Conservation (phyloP, 2,329 filamentous ascomycete species). For the Cryphonectria carpinicola region DNA sequence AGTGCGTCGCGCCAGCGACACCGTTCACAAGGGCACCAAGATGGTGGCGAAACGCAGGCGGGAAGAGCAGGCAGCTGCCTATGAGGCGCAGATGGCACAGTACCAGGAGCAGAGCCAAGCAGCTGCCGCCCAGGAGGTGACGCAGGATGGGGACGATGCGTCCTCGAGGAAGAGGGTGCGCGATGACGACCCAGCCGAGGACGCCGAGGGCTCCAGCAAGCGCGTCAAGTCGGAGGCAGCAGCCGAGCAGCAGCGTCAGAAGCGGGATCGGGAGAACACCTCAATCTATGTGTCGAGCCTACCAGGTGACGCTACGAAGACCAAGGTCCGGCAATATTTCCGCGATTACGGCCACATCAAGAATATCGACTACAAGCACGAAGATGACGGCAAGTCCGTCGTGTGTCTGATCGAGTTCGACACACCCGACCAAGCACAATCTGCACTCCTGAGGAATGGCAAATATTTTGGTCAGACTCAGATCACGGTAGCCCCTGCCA, state of each 20-base stretch:
- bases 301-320: constrained; percentile 69
- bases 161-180: constrained; percentile 73
- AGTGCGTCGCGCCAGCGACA: constrained; percentile 74
- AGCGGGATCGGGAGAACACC: constrained; percentile 88
- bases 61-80: constrained; percentile 65
- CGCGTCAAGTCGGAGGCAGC: constrained; percentile 59
- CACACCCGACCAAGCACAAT: constrained; percentile 75
- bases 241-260: constrained; percentile 49
- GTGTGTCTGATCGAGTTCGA: constrained; percentile 86
- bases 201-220: constrained; percentile 63
- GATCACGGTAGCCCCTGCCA: constrained; percentile 75
- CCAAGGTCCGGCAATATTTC: constrained; percentile 85
- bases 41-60: constrained; percentile 66
- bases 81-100: constrained; percentile 52
- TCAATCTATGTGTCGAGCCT: constrained; percentile 82
- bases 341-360: constrained; percentile 86
- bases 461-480: constrained; percentile 76
- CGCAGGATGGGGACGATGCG: constrained; percentile 37
- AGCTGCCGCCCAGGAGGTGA: constrained; percentile 40
- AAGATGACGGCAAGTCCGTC: constrained; percentile 62
- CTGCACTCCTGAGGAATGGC: constrained; percentile 78
- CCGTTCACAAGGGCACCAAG: constrained; percentile 70
- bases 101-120: constrained; percentile 38
- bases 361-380: constrained; percentile 69
- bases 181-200: constrained; percentile 56